Base-by-base conservation (phyloP, 2,329 filamentous ascomycete genomes). In the Penicillium sp. region DNA sequence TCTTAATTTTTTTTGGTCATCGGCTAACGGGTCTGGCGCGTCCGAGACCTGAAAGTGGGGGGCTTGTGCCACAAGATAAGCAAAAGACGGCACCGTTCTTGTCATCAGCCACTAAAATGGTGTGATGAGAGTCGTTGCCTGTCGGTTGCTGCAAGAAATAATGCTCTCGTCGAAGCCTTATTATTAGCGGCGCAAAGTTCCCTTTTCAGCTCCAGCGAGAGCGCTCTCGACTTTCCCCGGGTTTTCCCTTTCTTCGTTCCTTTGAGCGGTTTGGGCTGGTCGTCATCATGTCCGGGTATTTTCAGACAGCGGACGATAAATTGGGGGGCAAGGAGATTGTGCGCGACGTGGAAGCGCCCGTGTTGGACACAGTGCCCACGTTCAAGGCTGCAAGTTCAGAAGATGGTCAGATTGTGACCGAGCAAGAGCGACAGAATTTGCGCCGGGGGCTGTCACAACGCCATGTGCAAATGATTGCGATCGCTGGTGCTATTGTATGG, bases 371-470 rank as follows among this genome's bases (percentile, higher is more conserved):
- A 24, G 43, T 37, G 38, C 48, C 48, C 9, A 41, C 45, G 9
- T 48, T 47, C 9, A 39, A 35, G 34, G 35, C 42, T 29, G 18
- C 29, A 5, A 46, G 43, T n/a, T 18, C 45, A n/a, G 50, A 56
- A 12, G 48, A 54, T 39, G 54, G 50, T 4, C 48, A 48, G n/a
- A 63, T 65, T 35, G 61, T 65, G 32, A 54, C 61, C 12, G 53
- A 64, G 43, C 53, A 59, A 43, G 81, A 84, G 62, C 69, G 74
- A 46, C 72, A 72, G 47, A 68, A 73, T 52, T 70, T 80, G 46
- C 70, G 60, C 18, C 65, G 68, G 28, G 70, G 70, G 4, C 61
- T 76, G 13, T 61, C 67, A n/a, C 72, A 75, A 48, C 67, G 71
- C 24, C 71, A 74, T 59, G 60, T 71, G 29, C 64, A 69, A 41